Percentiles rank a stretch among this genome's conserved stretches.
Evolutionary conservation across 2,329 filamentous ascomycete species (phyloP).

Genomic region (Anthostomella pinea): DNA sequence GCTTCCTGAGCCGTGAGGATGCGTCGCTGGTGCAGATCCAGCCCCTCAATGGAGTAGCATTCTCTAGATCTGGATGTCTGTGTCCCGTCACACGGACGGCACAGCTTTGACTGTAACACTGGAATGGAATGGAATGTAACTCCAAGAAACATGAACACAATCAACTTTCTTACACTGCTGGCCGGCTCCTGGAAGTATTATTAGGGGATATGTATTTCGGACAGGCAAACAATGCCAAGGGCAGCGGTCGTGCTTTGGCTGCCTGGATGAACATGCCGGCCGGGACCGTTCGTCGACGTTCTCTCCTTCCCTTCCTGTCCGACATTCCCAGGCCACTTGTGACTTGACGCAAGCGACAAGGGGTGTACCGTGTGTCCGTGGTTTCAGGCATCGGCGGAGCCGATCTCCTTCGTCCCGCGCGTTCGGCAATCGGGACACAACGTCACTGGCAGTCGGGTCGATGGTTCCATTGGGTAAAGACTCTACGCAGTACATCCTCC

Average conservation of each 20-base stretch:
- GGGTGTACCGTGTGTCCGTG: conserved; percentile 13
- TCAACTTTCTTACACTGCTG: conserved; percentile 10
- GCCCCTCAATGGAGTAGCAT: conserved; percentile 4
- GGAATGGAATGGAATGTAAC: conserved; percentile 22
- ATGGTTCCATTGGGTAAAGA: conserved; percentile 27
- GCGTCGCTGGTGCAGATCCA: conserved; percentile 5
- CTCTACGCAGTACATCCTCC: conserved; percentile 16
- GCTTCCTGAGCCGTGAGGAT: conserved; percentile 4
- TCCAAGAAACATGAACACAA: conserved; percentile 16
- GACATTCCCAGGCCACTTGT: too few species aligned
- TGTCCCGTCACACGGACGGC: conserved; percentile 20
- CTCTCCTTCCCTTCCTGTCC: neutral
- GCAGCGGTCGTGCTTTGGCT: too few species aligned
- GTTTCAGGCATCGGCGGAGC: conserved; percentile 25
- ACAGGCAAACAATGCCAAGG: conserved; percentile 13
- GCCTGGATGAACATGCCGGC: too few species aligned
- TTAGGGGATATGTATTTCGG: conserved; percentile 8
- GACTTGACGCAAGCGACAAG: conserved; percentile 18
- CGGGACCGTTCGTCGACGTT: too few species aligned
- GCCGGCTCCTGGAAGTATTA: too few species aligned
- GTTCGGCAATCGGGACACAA: conserved; percentile 29
- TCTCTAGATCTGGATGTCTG: conserved; percentile 14
- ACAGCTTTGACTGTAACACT: conserved; percentile 20
- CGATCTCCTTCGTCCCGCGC: conserved; percentile 27
- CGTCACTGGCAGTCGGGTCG: conserved; percentile 25